These are phyloP conservation scores for Colletotrichum incanum DNA, from an alignment of 2,329 filamentous ascomycete species.

Conservation along the genomic window DNA sequence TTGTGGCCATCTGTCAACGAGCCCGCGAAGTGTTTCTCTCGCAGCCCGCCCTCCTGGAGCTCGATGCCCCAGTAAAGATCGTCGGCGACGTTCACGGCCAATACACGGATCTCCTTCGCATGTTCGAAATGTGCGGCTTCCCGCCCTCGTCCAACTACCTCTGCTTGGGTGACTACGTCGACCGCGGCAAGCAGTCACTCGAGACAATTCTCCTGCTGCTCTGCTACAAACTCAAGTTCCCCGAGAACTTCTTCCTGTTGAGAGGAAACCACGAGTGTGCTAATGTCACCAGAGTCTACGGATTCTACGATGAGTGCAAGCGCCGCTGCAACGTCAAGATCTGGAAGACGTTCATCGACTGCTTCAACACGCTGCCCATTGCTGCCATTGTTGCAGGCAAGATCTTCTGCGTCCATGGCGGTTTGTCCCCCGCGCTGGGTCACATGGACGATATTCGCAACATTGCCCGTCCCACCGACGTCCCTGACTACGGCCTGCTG, in stretches of 20 bases:
- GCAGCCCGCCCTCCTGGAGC: constrained; percentile 91
- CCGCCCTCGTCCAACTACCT: constrained; percentile 93
- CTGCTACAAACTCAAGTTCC: constrained; percentile 97
- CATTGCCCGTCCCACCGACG: constrained; percentile 95
- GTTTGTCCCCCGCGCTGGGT: constrained; percentile 89
- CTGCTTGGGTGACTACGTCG: constrained; percentile 96
- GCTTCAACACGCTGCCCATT: constrained; percentile 95
- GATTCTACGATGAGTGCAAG: constrained; percentile 99
- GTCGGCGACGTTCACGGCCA: constrained; percentile 97
- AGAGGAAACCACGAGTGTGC: constrained; percentile 97
- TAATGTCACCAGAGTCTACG: constrained; percentile 95
- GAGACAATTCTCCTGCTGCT: constrained; percentile 94
- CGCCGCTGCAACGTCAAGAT: constrained; percentile 95
- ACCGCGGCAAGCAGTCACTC: constrained; percentile 94
- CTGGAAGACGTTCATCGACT: constrained; percentile 98
- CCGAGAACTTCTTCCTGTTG: constrained; percentile 96
- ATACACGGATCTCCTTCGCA: constrained; percentile 94
- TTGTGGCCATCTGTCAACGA: constrained; percentile 91
- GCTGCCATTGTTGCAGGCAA: constrained; percentile 97
- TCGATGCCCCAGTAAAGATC: constrained; percentile 96
- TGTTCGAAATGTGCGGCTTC: constrained; percentile 99
- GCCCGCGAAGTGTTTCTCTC: constrained; percentile 91
- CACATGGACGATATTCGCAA: constrained; percentile 99
- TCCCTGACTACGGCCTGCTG: constrained; percentile 94
- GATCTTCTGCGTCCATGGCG: constrained; percentile 98